Conservation (phyloP, 176 grass and related monocot genomes). For the Triticum aestivum region DNA sequence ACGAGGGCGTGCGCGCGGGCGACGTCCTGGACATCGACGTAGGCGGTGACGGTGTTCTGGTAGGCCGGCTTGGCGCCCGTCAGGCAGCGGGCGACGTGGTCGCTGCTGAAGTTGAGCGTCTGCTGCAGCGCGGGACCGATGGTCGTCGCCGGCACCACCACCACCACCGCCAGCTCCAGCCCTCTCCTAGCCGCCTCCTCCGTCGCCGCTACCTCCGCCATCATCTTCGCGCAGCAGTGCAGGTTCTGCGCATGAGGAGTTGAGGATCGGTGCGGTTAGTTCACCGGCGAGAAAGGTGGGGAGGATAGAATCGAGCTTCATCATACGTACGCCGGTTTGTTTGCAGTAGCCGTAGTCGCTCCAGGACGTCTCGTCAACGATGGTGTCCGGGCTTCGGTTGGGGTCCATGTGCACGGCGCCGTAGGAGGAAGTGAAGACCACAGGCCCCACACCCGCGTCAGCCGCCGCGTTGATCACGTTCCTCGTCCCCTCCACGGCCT, state of each 20-base stretch:
- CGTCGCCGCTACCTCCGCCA: constrained; percentile 40
- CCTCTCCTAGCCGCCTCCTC: constrained; percentile 26
- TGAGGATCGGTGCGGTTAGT: neutral
- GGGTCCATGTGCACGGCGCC: constrained; percentile 75
- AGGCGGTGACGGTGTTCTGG: constrained; percentile 53
- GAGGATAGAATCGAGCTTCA: too few species aligned
- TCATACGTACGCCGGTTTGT: constrained; percentile 12
- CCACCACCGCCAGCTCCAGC: constrained; percentile 43
- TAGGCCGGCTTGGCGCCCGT: constrained; percentile 23
- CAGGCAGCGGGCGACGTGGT: constrained; percentile 39
- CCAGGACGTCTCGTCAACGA: constrained; percentile 57
- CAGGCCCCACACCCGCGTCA: constrained; percentile 18
- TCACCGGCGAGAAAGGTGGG: neutral
- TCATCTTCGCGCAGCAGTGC: constrained; percentile 58
- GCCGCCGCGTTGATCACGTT: constrained; percentile 42
- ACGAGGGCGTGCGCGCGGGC: constrained; percentile 39
- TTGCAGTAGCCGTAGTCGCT: constrained; percentile 58
- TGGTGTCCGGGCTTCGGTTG: constrained; percentile 40
- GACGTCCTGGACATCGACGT: constrained; percentile 51
- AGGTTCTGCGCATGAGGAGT: constrained; percentile 31
- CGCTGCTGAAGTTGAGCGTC: constrained; percentile 38
- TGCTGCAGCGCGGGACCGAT: constrained; percentile 38
- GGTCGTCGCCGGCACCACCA: constrained; percentile 37
- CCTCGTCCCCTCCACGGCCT: constrained; percentile 28
- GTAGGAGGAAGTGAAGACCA: constrained; percentile 54